These are phyloP conservation scores for Plasmodium cynomolgi DNA, from an alignment of 169 alveolate genomes.

Conservation along the genomic window DNA sequence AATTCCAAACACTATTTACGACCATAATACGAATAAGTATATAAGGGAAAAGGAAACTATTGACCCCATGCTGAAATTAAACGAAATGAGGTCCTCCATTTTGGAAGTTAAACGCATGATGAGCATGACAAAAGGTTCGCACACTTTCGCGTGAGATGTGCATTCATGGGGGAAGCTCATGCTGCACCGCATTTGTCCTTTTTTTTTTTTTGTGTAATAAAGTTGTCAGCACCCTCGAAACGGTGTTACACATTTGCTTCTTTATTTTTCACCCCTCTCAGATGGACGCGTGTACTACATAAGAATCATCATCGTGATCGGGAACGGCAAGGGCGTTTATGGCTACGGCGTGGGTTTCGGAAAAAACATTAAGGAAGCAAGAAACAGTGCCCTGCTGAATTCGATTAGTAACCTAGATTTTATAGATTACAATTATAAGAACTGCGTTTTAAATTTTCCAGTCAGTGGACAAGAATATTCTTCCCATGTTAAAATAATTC, in stretches of 20 bases:
- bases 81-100: constrained; percentile 81
- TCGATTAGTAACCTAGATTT: constrained; percentile 84
- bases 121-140: constrained; percentile 83
- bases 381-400: constrained; percentile 78
- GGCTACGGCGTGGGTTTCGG: constrained; percentile 88
- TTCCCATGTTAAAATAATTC: constrained; percentile 77
- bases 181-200: neutral
- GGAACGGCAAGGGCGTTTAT: constrained; percentile 85
- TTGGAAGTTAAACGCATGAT: constrained; percentile 82
- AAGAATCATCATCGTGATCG: constrained; percentile 82
- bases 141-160: neutral
- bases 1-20: constrained; percentile 72
- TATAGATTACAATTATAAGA: constrained; percentile 83
- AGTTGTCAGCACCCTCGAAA: neutral
- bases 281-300: constrained; percentile 85
- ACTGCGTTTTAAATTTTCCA: constrained; percentile 82
- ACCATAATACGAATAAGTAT: constrained; percentile 64
- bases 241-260: neutral
- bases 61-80: constrained; percentile 82
- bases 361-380: constrained; percentile 82
- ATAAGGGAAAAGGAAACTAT: constrained; percentile 79
- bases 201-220: neutral
- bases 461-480: constrained; percentile 85
- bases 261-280: neutral
- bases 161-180: neutral